Base-by-base conservation (phyloP, 306 rosid species). In the Lablab purpureus region DNA sequence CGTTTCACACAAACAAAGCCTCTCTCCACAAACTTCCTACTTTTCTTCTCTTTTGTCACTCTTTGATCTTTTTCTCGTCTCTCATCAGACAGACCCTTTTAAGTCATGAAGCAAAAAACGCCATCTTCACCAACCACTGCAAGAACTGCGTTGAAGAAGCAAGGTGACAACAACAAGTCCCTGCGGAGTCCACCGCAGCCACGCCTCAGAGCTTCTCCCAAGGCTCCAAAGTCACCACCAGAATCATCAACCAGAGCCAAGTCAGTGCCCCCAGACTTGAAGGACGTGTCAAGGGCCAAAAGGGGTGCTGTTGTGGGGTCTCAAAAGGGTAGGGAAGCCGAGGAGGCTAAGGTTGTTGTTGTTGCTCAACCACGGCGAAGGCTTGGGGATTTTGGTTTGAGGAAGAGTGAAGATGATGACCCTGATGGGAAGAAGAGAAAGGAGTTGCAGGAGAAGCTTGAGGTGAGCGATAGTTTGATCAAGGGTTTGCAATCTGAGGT, bases 401-500 rank as follows among this genome's bases (percentile, higher is more conserved):
- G 59, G 51, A 82, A 78, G 76, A 77, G 50, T 85, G 90, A 82
- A 55, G 91, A 89, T 27, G 89, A 37, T 40, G 51, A 40, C 4
- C 10, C 34, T 76, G 59, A 83, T 88, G 84, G 63, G 76, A 90
- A 79, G 80, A 75, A 75, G 65, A 63, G 77, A 18, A 80, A 80
- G 55, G 91, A 81, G 59, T 83, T 86, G 82, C 56, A 68, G 76
- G 87, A 85, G 36, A 91, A 88, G 75, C 81, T 88, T 50, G 84
- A 84, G 19, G 21, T 77, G 74, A 85, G 89, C 30, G 92, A 91
- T 77, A 80, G 55, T 80, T 85, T 90, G 93, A 85, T 89, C 49
- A 80, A 75, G 81, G 74, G 47, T 83, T 87, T 92, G 86, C 84
- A 87, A 83, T 81, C 86, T 76, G 90, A 90, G 73, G 83, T 94